phyloP scores from a whole-genome alignment of 257 asterid species.

The Fraxinus excelsior region DNA sequence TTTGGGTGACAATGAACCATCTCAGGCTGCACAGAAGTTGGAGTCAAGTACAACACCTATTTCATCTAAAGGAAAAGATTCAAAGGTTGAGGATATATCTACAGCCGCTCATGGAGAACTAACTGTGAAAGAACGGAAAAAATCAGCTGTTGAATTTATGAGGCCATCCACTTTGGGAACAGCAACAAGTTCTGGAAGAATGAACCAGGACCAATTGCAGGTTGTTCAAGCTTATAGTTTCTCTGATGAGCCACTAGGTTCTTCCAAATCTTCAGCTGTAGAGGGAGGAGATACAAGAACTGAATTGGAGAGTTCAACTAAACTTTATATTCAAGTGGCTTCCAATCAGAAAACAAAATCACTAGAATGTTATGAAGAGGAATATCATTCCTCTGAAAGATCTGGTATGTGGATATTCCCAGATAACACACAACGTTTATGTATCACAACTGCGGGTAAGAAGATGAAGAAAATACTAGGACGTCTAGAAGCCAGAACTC shows the following conservation, averaged over 20 bases:
- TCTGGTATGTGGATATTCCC: constrained; percentile 74
- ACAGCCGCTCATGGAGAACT: constrained; percentile 21
- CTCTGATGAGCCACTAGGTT: constrained; percentile 22
- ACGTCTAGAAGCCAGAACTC: constrained; percentile 36
- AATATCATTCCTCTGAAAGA: constrained; percentile 39
- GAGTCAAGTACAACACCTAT: constrained; percentile 22
- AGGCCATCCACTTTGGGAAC: constrained; percentile 39
- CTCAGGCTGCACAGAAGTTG: constrained; percentile 17
- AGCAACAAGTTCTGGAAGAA: constrained; percentile 48
- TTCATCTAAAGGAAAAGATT: constrained; percentile 24
- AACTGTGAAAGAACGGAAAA: constrained; percentile 18
- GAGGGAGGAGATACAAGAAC: constrained; percentile 39
- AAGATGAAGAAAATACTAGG: constrained; percentile 33
- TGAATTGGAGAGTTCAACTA: constrained; percentile 36
- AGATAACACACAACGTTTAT: constrained; percentile 49
- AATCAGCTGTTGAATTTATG: constrained; percentile 26
- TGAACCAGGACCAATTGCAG: constrained; percentile 31
- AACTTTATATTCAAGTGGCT: constrained; percentile 34
- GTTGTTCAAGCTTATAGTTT: constrained; percentile 20
- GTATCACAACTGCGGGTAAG: constrained; percentile 75
- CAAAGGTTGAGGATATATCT: constrained; percentile 15
- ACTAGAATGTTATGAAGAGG: constrained; percentile 42
- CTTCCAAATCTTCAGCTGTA: constrained; percentile 32
- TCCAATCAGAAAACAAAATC: constrained; percentile 37
- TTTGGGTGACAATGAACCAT: constrained; percentile 18